phyloP scores from a whole-genome alignment of 2,329 filamentous ascomycete genomes.

The Rhynchosporium agropyri region DNA sequence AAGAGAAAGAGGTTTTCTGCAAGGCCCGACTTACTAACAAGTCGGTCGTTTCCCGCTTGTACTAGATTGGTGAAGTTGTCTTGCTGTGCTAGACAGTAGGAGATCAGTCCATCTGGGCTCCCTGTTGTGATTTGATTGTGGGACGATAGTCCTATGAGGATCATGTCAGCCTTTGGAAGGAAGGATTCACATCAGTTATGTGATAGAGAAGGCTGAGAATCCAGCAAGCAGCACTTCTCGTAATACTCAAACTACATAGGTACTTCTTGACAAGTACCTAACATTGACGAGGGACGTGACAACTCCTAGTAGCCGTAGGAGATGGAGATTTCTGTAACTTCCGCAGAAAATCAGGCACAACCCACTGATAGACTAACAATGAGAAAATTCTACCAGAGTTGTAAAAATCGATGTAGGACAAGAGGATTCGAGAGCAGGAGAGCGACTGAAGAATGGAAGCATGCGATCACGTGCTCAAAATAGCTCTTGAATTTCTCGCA shows the following conservation, averaged over 20 bases:
- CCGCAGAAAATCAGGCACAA: too few relatives aligned
- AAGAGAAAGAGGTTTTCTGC: not conserved
- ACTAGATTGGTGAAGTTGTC: slow-evolving; percentile 39
- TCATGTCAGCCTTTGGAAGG: slow-evolving; percentile 1
- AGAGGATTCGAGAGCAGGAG: not conserved
- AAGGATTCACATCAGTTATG: not conserved
- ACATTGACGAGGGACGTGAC: too few relatives aligned
- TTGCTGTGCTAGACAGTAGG: slow-evolving; percentile 32
- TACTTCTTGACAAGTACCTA: too few relatives aligned
- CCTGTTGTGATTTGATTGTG: slow-evolving; percentile 40
- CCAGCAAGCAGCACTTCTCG: not conserved
- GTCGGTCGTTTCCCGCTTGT: slow-evolving; percentile 43
- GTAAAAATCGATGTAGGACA: not conserved
- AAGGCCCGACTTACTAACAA: slow-evolving; percentile 22
- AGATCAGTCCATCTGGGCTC: slow-evolving; percentile 33
- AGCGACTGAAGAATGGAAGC: not conserved
- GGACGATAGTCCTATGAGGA: slow-evolving; percentile 28
- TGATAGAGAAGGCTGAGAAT: not conserved
- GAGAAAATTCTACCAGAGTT: not conserved
- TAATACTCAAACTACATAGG: too few relatives aligned
- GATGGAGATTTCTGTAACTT: too few relatives aligned
- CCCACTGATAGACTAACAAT: too few relatives aligned
- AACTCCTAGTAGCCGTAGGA: too few relatives aligned
- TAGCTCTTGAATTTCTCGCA: not conserved
- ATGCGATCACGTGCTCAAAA: not conserved